phyloP scores from a whole-genome alignment of 805 yeast species.

The Monosporozyma servazzii region DNA sequence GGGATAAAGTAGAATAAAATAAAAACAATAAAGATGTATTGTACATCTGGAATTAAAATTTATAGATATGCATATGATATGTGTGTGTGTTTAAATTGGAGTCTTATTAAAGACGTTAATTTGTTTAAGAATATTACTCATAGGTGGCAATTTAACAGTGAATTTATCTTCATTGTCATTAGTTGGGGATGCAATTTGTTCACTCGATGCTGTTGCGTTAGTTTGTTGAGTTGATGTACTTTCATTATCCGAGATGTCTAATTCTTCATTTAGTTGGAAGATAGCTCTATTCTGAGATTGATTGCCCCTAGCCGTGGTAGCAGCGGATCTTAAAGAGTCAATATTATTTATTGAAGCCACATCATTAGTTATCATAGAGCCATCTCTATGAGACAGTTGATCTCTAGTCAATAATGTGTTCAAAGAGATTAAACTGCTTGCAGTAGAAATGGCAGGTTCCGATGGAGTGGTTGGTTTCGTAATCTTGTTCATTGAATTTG shows the following conservation, averaged over 20 bases:
- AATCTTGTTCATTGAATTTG: slow-evolving; percentile 1
- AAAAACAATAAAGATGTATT: not conserved
- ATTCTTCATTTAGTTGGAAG: not conserved
- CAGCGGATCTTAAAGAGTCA: not conserved
- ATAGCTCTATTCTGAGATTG: not conserved
- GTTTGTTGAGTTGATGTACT: not conserved
- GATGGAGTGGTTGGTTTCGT: slow-evolving; percentile 11
- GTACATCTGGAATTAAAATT: not conserved
- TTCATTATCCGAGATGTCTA: not conserved
- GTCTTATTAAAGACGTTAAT: slow-evolving; percentile 18
- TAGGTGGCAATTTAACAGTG: slow-evolving; percentile 21
- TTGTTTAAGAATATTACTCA: slow-evolving; percentile 19
- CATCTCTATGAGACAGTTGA: not conserved
- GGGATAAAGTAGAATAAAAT: too few relatives aligned
- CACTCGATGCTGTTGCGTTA: not conserved
- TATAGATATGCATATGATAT: slow-evolving; percentile 2
- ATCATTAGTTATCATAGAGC: not conserved
- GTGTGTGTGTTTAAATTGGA: slow-evolving; percentile 1
- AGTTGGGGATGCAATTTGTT: slow-evolving; percentile 6
- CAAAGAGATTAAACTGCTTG: slow-evolving; percentile 15
- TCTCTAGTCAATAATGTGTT: slow-evolving; percentile 5
- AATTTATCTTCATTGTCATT: slow-evolving; percentile 11
- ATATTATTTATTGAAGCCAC: not conserved
- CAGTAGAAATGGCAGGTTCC: slow-evolving; percentile 13
- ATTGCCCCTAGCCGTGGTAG: not conserved